Evolutionary conservation across 495 filamentous ascomycete species (phyloP), one percentile per base, ranked within the genome.

Genomic region (Penicillium ochrochloron): DNA sequence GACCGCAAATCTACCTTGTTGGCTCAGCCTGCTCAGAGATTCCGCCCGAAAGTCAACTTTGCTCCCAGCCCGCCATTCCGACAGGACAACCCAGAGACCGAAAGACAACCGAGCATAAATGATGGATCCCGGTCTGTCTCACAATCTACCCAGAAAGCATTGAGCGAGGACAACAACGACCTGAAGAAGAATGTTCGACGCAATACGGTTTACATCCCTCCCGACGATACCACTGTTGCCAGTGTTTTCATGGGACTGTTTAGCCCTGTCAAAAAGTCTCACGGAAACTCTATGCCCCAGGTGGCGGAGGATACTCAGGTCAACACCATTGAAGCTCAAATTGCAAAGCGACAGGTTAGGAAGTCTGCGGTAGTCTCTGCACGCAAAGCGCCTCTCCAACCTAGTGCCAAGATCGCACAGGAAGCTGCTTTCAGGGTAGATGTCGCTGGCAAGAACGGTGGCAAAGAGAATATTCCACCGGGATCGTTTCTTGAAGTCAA

Each of bases 381-480:
- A 19, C 70, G 70, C 27, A 68, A 69, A 44, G 73, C 67, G 33
- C 75, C 80, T 4, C 67, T 83, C n/a, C 78, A 79, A 51, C 72
- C 73, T 39, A 78, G 70, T 34, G 50, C 63, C 2, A 76, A 73
- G 12, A 50, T 75, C 53, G 27, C 63, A 5, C 82, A 82, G 62
- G 74, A 78, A 54, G 51, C 62, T 51, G 65, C 55, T 11, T 62
- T 63, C 15, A 62, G 64, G 11, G 44, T 66, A n/a, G 80, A 84
- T 61, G 59, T 78, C 29, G 59, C 70, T 63, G 81, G 78, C 17
- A 76, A 73, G 55, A 78, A 78, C 61, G 76, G 77, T 0, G 82
- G 81, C 37, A 84, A 84, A 41, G 82, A 83, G 59, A 84, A 83
- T 19, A 70, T 81, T 2, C 80, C 80, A 4, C 80, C 79, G 6